Conservation (phyloP, 441 rosid species). For the Metrosideros polymorpha region DNA sequence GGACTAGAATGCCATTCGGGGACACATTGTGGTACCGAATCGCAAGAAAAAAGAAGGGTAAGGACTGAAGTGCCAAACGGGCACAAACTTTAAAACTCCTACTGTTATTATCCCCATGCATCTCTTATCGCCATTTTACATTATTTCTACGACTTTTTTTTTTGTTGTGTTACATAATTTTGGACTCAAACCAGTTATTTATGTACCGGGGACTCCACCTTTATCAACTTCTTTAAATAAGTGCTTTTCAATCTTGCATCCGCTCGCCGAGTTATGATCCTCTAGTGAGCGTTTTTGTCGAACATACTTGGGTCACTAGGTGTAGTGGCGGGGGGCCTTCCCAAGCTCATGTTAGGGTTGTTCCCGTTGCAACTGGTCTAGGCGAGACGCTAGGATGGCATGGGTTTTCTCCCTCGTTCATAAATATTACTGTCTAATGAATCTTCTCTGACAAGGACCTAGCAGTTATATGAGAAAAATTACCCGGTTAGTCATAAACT, state of each 20-base stretch:
- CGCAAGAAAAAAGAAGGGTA: too few species aligned
- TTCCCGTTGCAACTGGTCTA: background rate
- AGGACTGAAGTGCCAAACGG: too few species aligned
- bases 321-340: background rate
- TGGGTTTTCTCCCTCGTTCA: background rate
- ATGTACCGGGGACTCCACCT: too few species aligned
- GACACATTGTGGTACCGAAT: background rate
- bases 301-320: background rate
- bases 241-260: background rate
- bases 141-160: too few species aligned
- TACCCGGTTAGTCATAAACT: rapidly evolving
- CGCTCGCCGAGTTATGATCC: background rate
- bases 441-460: background rate
- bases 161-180: too few species aligned
- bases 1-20: background rate
- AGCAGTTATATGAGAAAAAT: background rate
- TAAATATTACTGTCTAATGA: background rate
- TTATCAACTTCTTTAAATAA: too few species aligned
- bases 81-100: too few species aligned
- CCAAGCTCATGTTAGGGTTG: background rate
- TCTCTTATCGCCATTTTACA: too few species aligned
- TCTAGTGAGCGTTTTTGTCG: background rate
- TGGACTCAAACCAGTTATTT: too few species aligned
- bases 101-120: too few species aligned
- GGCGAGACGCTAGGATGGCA: background rate